phyloP scores from a whole-genome alignment of 1,284 basidiomycete species.

The Sporisorium graminicola region DNA sequence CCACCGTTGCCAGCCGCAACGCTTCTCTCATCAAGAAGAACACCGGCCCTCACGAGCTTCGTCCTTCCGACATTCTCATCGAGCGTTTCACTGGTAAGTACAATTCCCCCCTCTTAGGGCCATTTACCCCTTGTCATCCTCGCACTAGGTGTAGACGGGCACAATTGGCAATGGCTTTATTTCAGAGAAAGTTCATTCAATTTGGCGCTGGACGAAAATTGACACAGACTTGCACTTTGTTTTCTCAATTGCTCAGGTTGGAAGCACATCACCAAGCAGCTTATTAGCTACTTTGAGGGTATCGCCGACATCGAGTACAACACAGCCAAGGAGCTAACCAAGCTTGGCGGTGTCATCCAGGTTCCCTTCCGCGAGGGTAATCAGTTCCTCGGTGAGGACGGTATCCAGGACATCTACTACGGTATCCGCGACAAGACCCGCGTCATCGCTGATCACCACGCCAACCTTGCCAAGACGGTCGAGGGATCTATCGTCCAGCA shows the following conservation, averaged over 20 bases:
- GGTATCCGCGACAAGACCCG: conserved; percentile 90
- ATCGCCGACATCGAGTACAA: conserved; percentile 76
- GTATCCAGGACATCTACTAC: conserved; percentile 87
- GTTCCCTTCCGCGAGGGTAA: conserved; percentile 96
- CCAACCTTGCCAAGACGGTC: conserved; percentile 94
- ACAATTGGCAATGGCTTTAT: neutral
- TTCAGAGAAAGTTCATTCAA: too few species aligned
- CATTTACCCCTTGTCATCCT: neutral
- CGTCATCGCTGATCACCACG: conserved; percentile 93
- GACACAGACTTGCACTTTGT: too few species aligned
- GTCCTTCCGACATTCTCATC: conserved; percentile 95
- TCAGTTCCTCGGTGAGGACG: conserved; percentile 69
- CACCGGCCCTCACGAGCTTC: conserved; percentile 79
- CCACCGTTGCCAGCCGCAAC: conserved; percentile 70
- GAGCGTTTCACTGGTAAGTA: conserved; percentile 76
- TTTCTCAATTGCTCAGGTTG: conserved; percentile 74
- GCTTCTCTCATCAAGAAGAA: conserved; percentile 71
- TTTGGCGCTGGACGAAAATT: neutral
- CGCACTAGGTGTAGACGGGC: neutral
- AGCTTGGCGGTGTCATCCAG: conserved; percentile 96
- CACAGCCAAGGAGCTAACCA: conserved; percentile 91
- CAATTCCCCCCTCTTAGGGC: neutral
- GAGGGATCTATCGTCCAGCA: conserved; percentile 98
- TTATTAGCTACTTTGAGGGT: conserved; percentile 76
- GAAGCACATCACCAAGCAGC: conserved; percentile 84